Evolutionary conservation across 805 yeast genomes (phyloP), one percentile per base, ranked within the genome.

Genomic region (Kodamaea sagamina): DNA sequence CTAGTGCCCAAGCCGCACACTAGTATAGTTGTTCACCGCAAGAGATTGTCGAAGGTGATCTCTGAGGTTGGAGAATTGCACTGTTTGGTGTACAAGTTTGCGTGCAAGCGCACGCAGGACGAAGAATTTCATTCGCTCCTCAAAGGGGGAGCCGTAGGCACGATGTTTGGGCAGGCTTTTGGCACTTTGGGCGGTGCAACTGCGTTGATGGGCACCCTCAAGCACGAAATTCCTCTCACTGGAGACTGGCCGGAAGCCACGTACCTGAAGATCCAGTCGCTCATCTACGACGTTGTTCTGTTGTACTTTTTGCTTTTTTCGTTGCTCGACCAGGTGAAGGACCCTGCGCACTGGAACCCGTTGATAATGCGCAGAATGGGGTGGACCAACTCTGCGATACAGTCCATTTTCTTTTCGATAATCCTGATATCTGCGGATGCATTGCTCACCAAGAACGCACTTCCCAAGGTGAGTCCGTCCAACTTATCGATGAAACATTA

Each of bases 401-500:
- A 51, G 37, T 63, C 67, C 3, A 62, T 60, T 32, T 41, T 63
- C 29, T 62, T 65, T 29, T 47, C 66, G 1, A 48, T 62, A 3
- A 46, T 60, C 16, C 61, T 58, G 46, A 63, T 66, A 68, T 48
- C 62, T 4, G 52, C 67, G 1, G 61, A 54, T 37, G 54, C 67
- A 2, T 48, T 66, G 17, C 44, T 51, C 13, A 48, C 55, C 13
- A 56, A 53, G 24, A 43, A 52, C 4, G 58, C 59, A 6, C 48
- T 66, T 18, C 71, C 71, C 1, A 59, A 61, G 39, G 55, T 65
- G 7, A 63, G 68, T 1, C 60, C 57, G 13, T 64, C 63, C 5
- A 62, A 59, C 11, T 42, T 62, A 7, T 55, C 67, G 0, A 44
- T 63, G 41, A 60, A 55, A 38, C 71, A 65, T 47, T 48, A 58